These are phyloP conservation scores for Tolypocladium paradoxum DNA, from an alignment of 2,329 filamentous ascomycete genomes.

Conservation along the genomic window DNA sequence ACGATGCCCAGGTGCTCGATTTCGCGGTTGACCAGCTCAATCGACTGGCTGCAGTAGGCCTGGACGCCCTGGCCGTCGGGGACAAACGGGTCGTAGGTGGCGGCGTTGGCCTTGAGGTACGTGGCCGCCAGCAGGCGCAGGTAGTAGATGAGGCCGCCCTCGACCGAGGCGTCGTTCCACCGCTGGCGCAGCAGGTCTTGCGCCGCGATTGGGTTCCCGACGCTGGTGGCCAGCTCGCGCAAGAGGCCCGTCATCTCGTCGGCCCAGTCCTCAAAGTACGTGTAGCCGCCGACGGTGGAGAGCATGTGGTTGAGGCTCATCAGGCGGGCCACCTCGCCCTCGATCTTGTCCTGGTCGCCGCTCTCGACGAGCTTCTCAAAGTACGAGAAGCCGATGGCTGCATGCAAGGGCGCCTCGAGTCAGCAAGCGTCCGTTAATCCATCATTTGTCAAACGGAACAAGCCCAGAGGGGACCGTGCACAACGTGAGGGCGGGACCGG, in stretches of 20 bases:
- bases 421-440: neutral
- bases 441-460: neutral
- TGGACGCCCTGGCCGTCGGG: slow-evolving; percentile 46
- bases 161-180: slow-evolving; percentile 63
- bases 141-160: slow-evolving; percentile 77
- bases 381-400: slow-evolving; percentile 87
- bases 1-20: slow-evolving; percentile 85
- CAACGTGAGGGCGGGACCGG: neutral
- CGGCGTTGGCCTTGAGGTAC: slow-evolving; percentile 67
- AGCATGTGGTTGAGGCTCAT: slow-evolving; percentile 61
- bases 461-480: neutral
- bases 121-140: slow-evolving; percentile 71
- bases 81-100: slow-evolving; percentile 63
- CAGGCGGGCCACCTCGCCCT: slow-evolving; percentile 62
- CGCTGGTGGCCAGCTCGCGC: slow-evolving; percentile 46
- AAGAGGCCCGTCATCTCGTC: slow-evolving; percentile 64
- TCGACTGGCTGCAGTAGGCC: slow-evolving; percentile 56
- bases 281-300: slow-evolving; percentile 59
- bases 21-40: slow-evolving; percentile 69
- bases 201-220: slow-evolving; percentile 48
- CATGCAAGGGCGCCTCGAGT: neutral
- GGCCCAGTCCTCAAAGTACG: slow-evolving; percentile 69
- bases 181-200: slow-evolving; percentile 43
- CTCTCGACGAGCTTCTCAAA: slow-evolving; percentile 72
- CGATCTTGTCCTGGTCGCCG: slow-evolving; percentile 53